Conservation (phyloP, 768 basidiomycete species). For the Russula foetens region DNA sequence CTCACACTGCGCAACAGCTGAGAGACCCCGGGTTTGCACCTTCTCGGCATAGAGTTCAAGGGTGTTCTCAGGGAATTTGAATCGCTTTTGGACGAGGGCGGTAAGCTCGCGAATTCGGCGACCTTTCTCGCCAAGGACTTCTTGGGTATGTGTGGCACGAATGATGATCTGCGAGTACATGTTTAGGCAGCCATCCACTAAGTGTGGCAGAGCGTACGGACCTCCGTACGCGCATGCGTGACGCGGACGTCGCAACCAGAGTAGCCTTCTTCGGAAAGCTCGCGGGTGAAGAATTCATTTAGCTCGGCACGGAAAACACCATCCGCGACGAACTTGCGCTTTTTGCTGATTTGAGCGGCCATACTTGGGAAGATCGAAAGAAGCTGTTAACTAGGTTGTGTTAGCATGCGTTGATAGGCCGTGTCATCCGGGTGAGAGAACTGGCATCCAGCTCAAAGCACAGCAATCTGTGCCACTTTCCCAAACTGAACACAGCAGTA, state of each 20-base stretch:
- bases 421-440: constrained; percentile 7
- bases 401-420: constrained; percentile 2
- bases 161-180: constrained; percentile 76
- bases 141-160: constrained; percentile 98
- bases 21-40: constrained; percentile 96
- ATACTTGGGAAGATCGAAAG: constrained; percentile 38
- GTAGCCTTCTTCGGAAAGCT: constrained; percentile 98
- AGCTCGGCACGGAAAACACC: constrained; percentile 99
- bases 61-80: constrained; percentile 99
- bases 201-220: constrained; percentile 23
- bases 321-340: constrained; percentile 97
- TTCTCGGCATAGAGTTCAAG: constrained; percentile 99
- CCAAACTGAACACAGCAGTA: not conserved
- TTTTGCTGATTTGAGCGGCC: constrained; percentile 90
- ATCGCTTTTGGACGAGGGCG: constrained; percentile 95
- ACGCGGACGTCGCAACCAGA: constrained; percentile 99
- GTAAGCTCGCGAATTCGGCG: constrained; percentile 99
- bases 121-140: constrained; percentile 98
- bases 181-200: constrained; percentile 4
- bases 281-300: constrained; percentile 97
- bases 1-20: constrained; percentile 98
- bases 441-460: constrained; percentile 15
- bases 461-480: not conserved
- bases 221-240: constrained; percentile 97
- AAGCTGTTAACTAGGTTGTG: not conserved